These are phyloP conservation scores for Silene coronaria DNA, from an alignment of 179 eudicot genomes.

Conservation along the genomic window DNA sequence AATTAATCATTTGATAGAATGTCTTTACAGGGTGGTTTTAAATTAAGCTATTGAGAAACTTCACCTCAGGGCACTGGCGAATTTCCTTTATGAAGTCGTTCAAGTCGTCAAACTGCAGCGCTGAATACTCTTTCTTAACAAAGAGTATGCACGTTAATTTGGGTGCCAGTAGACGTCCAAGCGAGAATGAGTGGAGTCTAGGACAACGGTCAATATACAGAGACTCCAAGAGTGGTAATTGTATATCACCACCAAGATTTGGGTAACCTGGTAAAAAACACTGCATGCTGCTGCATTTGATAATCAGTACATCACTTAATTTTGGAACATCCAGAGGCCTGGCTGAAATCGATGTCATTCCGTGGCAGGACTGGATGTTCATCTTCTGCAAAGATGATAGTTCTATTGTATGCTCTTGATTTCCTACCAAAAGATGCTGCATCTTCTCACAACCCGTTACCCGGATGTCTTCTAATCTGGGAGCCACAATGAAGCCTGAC, in stretches of 20 bases:
- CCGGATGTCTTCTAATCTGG: neutral
- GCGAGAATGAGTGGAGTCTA: slow-evolving; percentile 6
- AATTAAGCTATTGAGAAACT: neutral
- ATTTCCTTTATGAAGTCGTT: slow-evolving; percentile 9
- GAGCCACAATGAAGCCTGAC: slow-evolving; percentile 8
- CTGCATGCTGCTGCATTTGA: neutral
- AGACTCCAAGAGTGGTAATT: neutral
- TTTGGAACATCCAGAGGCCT: neutral
- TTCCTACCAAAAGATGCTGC: neutral
- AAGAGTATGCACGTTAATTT: neutral
- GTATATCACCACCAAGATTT: neutral
- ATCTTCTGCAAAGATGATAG: neutral
- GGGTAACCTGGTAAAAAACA: neutral
- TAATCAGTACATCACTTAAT: slow-evolving; percentile 22
- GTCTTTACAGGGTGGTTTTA: neutral
- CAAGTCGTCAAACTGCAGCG: slow-evolving; percentile 6
- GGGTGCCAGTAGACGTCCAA: neutral
- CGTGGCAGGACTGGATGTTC: neutral
- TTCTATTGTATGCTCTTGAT: neutral
- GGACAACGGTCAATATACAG: slow-evolving; percentile 1
- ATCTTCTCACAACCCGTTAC: neutral
- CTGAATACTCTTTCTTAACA: neutral
- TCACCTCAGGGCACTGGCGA: neutral
- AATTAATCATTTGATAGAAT: too few species aligned
- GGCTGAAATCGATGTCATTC: neutral